Conservation (phyloP, 495 filamentous ascomycete genomes). For the Cryomyces antarcticus region DNA sequence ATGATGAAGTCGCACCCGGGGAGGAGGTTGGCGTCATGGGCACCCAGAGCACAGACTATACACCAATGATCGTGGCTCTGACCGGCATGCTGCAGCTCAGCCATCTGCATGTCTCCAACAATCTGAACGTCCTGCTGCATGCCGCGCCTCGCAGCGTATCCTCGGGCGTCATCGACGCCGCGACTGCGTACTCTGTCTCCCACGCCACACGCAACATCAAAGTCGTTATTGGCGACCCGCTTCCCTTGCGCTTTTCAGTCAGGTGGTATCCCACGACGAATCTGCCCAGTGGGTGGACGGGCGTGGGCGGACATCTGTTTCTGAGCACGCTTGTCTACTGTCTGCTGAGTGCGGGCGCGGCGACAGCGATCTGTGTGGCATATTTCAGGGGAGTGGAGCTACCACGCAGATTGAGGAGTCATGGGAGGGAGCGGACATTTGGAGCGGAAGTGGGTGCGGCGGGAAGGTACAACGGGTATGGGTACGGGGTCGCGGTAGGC, state of each 20-base stretch:
- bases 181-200: conserved; percentile 67
- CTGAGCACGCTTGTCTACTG: conserved; percentile 47
- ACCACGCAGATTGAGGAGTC: conserved; percentile 24
- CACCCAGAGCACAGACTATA: conserved; percentile 25
- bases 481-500: conserved; percentile 17
- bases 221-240: conserved; percentile 69
- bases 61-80: conserved; percentile 60
- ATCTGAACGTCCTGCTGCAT: conserved; percentile 73
- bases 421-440: conserved; percentile 19
- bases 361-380: conserved; percentile 29
- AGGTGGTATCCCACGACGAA: conserved; percentile 65
- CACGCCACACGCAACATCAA: conserved; percentile 34
- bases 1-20: neutral
- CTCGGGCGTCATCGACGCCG: conserved; percentile 59
- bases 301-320: conserved; percentile 45
- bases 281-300: conserved; percentile 32
- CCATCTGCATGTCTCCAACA: conserved; percentile 78
- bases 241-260: conserved; percentile 63
- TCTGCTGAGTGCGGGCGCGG: conserved; percentile 34
- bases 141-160: conserved; percentile 29
- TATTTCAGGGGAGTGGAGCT: conserved; percentile 46
- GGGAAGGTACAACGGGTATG: conserved; percentile 14
- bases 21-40: conserved; percentile 6
- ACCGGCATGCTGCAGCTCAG: conserved; percentile 72
- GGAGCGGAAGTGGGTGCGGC: conserved; percentile 7